Evolutionary conservation across 805 yeast genomes (phyloP).

Genomic region (Teunomyces cretensis): DNA sequence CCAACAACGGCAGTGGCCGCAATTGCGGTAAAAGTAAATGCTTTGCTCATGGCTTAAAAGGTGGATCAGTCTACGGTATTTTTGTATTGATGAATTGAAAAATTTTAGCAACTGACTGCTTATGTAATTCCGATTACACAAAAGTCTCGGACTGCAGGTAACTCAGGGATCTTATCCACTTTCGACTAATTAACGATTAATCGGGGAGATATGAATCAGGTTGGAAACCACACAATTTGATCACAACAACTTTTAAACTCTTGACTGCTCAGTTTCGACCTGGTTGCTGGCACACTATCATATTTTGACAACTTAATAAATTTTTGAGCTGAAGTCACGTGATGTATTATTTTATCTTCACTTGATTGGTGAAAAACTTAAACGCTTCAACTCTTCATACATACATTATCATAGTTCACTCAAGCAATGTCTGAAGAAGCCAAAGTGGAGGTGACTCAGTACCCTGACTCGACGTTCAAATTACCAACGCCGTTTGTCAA

Average conservation of each 20-base stretch:
- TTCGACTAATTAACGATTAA: too few relatives aligned
- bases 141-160: neutral
- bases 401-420: conserved; percentile 1
- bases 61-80: neutral
- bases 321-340: neutral
- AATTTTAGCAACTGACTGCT: neutral
- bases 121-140: conserved; percentile 1
- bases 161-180: neutral
- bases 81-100: conserved; percentile 1
- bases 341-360: conserved; percentile 5
- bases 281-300: too few relatives aligned
- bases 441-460: conserved; percentile 8
- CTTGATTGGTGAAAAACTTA: conserved; percentile 4
- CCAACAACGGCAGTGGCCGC: conserved; percentile 60
- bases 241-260: too few relatives aligned
- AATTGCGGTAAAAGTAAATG: conserved; percentile 36
- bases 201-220: too few relatives aligned
- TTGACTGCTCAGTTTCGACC: too few relatives aligned
- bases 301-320: too few relatives aligned
- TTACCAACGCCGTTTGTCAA: conserved; percentile 44
- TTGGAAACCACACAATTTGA: too few relatives aligned
- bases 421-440: conserved; percentile 12
- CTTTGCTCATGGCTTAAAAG: conserved; percentile 25
- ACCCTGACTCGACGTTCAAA: conserved; percentile 40
- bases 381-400: neutral